phyloP scores from a whole-genome alignment of 257 asterid genomes.

The Solanum ossicruentum region DNA sequence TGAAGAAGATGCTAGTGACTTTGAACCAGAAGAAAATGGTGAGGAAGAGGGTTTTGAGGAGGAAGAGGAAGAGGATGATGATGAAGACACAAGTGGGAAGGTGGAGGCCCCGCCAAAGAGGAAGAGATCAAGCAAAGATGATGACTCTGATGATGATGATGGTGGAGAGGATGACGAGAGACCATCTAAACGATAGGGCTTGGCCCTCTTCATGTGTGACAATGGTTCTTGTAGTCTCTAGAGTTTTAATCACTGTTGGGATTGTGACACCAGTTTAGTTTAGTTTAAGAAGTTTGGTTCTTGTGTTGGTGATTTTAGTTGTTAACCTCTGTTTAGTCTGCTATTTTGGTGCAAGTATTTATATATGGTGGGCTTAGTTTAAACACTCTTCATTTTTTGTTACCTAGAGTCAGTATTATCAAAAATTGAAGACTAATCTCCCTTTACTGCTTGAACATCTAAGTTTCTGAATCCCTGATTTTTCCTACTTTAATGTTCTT shows the following conservation, averaged over 20 bases:
- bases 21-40: conserved; percentile 65
- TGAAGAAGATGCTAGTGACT: conserved; percentile 83
- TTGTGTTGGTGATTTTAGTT: background rate
- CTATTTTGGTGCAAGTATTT: background rate
- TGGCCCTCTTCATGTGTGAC: conserved; percentile 12
- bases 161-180: conserved; percentile 39
- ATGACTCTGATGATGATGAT: conserved; percentile 31
- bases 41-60: conserved; percentile 22
- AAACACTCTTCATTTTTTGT: background rate
- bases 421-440: no score
- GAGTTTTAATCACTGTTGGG: conserved; percentile 13
- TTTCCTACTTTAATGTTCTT: background rate
- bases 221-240: conserved; percentile 15
- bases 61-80: conserved; percentile 27
- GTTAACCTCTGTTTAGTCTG: background rate
- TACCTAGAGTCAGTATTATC: background rate
- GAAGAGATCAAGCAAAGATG: conserved; percentile 51
- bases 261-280: background rate
- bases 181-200: conserved; percentile 64
- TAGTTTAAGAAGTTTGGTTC: background rate
- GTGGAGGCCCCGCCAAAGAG: conserved; percentile 62
- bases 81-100: conserved; percentile 32
- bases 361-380: background rate
- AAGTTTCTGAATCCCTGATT: background rate
- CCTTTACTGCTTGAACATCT: background rate